Conservation (phyloP, 768 basidiomycete species). For the Xerocomellus dryophilus region DNA sequence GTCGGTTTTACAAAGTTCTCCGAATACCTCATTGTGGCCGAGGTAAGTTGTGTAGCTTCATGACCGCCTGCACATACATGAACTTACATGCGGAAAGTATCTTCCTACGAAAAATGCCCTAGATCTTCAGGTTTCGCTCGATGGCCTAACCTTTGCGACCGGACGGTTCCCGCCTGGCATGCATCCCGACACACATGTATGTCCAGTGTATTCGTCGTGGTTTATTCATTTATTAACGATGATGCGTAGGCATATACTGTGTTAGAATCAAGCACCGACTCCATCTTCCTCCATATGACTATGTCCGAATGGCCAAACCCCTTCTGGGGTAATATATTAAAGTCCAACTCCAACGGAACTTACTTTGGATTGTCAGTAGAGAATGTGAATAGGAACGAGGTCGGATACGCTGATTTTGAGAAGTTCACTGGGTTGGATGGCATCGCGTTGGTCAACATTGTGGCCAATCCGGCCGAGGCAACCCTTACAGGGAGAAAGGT, state of each 20-base stretch:
- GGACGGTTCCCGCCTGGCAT: constrained; percentile 90
- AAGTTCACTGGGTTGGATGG: constrained; percentile 96
- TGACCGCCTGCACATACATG: constrained; percentile 11
- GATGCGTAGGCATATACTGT: constrained; percentile 78
- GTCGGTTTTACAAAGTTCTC: constrained; percentile 97
- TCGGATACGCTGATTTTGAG: constrained; percentile 94
- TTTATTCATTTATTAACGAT: not conserved
- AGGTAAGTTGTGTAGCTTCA: constrained; percentile 48
- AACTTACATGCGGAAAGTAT: constrained; percentile 39
- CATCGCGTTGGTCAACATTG: constrained; percentile 89
- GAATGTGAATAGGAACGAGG: constrained; percentile 84
- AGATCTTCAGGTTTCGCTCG: constrained; percentile 88
- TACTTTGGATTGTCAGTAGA: constrained; percentile 88
- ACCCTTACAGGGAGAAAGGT: constrained; percentile 66
- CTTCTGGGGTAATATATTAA: constrained; percentile 88
- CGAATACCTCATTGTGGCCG: constrained; percentile 93
- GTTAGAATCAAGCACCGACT: constrained; percentile 88
- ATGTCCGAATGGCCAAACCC: constrained; percentile 73
- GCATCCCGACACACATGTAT: constrained; percentile 85
- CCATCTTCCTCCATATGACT: constrained; percentile 95
- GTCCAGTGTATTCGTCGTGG: constrained; percentile 25
- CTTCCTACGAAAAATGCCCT: constrained; percentile 55
- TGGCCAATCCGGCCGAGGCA: constrained; percentile 78
- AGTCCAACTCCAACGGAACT: constrained; percentile 98
- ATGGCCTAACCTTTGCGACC: constrained; percentile 79